Base-by-base conservation (phyloP, 305 asterid genomes). In the Fraxinus ornus region DNA sequence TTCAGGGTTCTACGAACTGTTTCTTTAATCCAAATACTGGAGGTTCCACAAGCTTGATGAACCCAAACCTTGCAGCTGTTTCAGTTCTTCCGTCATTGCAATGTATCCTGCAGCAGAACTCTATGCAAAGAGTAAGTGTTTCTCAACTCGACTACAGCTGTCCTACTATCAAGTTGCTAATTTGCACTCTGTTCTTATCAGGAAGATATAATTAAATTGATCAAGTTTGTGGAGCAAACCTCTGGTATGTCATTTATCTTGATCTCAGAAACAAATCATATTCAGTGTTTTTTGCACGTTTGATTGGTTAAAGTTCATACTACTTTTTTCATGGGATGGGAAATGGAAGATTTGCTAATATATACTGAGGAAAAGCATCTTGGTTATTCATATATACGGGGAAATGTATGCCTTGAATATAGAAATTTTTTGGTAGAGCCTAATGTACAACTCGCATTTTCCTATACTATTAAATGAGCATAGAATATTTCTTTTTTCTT, bases 191-290 rank as follows among this genome's bases (percentile, higher is more conserved):
- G 17, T 71, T 78, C 81, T 87, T 90, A 71, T 75, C 92, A 96
- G 99, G 98, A 94, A 80, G 97, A 91, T 87, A 78, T 96, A 82
- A 74, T 88, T 82, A 91, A 87, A 89, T 66, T 96, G 91, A 88
- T 96, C 85, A 93, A 93, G 90, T 86, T 86, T 78, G 84, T 90
- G 77, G 98, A 94, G 86, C 97, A 90, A 87, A 83, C 87, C 60
- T 89, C 95, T 72, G 98, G 98, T 92, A 78, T 76, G 84, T 78
- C 47, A 64, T 87, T 84, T 72, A 13, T 60, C 80, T 76, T 66
- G 66, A 22, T 82, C 44, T 64, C 44, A 41, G 47, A 52, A 52
- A 52, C 62, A 52, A 52, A 52, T 52, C 62, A 0, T 52, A 52
- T 52, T 15, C 22, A 17, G 62, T 52, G 62, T 7, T 49, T 15